These are phyloP conservation scores for Diaporthe capsici DNA, from an alignment of 2,329 filamentous ascomycete genomes.

Conservation along the genomic window DNA sequence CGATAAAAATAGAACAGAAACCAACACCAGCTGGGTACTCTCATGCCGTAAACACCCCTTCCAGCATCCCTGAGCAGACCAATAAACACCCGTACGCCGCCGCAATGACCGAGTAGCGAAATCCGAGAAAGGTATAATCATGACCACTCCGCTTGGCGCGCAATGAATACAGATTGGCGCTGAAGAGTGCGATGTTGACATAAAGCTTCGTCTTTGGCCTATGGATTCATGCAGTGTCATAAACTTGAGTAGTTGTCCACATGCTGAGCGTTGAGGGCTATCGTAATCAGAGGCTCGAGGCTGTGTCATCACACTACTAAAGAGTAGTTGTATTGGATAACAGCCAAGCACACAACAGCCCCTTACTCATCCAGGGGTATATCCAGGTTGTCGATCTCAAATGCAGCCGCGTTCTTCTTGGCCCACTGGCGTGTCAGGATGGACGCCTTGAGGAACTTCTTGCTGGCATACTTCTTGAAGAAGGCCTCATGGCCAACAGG, in stretches of 20 bases:
- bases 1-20: conserved; percentile 34
- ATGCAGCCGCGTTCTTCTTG: conserved; percentile 78
- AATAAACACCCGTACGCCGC: conserved; percentile 42
- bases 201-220: conserved; percentile 38
- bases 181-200: conserved; percentile 37
- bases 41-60: conserved; percentile 37
- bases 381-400: conserved; percentile 65
- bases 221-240: conserved; percentile 39
- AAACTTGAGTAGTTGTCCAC: conserved; percentile 37
- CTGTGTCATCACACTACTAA: background rate
- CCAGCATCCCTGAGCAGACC: conserved; percentile 32
- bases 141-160: conserved; percentile 31
- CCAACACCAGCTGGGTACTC: conserved; percentile 24
- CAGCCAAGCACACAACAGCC: conserved; percentile 45
- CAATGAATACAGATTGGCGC: conserved; percentile 38
- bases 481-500: conserved; percentile 96
- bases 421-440: conserved; percentile 94
- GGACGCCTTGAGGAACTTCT: conserved; percentile 98
- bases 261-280: conserved; percentile 30
- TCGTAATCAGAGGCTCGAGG: conserved; percentile 34
- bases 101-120: conserved; percentile 42
- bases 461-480: conserved; percentile 99
- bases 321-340: conserved; percentile 19
- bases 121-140: conserved; percentile 40
- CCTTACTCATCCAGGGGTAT: conserved; percentile 65